Conservation (phyloP, 1,284 basidiomycete genomes). For the Uromyces viciae-fabae region DNA sequence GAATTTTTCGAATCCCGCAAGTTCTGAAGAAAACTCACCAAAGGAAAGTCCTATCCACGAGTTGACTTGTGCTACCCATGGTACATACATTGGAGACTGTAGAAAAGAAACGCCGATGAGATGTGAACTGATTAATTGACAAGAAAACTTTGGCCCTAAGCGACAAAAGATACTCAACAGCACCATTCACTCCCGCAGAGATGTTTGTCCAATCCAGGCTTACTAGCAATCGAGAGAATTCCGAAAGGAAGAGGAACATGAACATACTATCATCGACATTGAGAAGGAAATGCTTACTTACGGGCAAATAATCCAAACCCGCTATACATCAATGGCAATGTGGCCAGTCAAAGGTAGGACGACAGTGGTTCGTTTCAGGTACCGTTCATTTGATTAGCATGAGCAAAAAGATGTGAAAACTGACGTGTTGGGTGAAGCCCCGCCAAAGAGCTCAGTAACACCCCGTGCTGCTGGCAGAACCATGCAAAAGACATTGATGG, state of each 20-base stretch:
- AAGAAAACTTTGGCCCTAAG: neutral
- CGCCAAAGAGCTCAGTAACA: conserved; percentile 40
- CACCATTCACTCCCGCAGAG: conserved; percentile 45
- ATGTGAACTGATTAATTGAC: neutral
- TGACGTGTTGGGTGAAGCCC: conserved; percentile 44
- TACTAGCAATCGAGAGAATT: neutral
- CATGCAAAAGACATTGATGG: conserved; percentile 41
- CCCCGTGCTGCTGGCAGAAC: conserved; percentile 27
- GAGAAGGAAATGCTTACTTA: neutral
- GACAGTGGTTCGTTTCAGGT: too few relatives aligned
- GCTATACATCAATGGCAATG: too few relatives aligned
- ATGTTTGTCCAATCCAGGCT: conserved; percentile 46
- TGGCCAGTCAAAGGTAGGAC: too few relatives aligned
- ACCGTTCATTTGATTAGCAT: neutral
- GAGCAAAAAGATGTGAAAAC: neutral
- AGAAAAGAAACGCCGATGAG: too few relatives aligned
- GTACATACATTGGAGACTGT: conserved; percentile 46
- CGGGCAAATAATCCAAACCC: conserved; percentile 44
- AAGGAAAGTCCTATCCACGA: conserved; percentile 42
- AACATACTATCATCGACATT: neutral
- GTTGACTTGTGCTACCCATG: conserved; percentile 45
- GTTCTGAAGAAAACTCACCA: neutral
- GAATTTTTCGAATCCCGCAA: neutral
- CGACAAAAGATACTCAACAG: conserved; percentile 31
- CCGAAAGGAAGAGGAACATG: neutral